Base-by-base conservation (phyloP, 345 rosid genomes). In the Acer saccharum region DNA sequence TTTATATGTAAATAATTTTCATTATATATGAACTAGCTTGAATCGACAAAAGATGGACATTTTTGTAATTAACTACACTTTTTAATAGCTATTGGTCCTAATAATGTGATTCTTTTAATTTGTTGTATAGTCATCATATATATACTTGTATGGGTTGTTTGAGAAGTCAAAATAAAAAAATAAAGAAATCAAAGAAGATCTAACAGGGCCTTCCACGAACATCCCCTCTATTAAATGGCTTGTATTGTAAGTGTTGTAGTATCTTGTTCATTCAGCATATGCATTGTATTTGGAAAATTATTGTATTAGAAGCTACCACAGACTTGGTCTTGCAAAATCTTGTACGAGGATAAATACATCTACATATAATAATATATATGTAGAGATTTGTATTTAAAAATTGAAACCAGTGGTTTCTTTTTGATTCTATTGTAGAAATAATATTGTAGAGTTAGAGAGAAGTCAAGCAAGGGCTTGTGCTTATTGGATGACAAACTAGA, bases 231-330 rank as follows among this genome's bases (percentile, higher is more conserved):
- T 41, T 63, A n/a, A 57, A 10, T 65, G 29, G 17, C 63, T 71
- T 46, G 10, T 1, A n/a, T 50, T 67, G 2, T 10, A 67, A 81
- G 74, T 20, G 25, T 18, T 16, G 35, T 20, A 39, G 25, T 23
- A 23, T 23, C 7, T 71, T 71, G 18, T 32, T 18, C 67, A 18
- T 29, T 32, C 35, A 32, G 35, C 35, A 20, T 13, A 70, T 73
- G 70, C 80, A 72, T 60, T 72, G 80, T 39, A 76, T 80, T 9
- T 29, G 20, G 5, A 4, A 25, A 11, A n/a, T 71, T 44, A 67
- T 69, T 76, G 65, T 72, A 13, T 0, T 67, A 7, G 23, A 72
- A 76, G 77, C 62, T 35, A 62, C 21, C 27, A 25, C 27, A 25
- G 27, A 25, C 27, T 25, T 64, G 0, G 64, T 46, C 41, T 46